Evolutionary conservation across 2,329 filamentous ascomycete genomes (phyloP), one percentile per base, ranked within the genome.

Genomic region (Exophiala oligosperma): DNA sequence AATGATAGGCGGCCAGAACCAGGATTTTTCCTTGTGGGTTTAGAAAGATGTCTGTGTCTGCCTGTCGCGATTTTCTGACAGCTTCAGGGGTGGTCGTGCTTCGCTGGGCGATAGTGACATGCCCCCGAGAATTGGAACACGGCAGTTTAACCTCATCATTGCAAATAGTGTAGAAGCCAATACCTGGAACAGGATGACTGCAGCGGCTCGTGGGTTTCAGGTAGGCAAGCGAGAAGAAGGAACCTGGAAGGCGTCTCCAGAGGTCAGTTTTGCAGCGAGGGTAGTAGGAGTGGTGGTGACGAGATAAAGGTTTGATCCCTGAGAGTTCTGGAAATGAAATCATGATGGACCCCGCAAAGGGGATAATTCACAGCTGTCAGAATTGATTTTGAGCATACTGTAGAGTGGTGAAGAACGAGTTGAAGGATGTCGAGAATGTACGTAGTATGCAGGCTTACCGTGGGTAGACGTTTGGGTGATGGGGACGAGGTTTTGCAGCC

Each of bases 41-140:
- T 41, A 40, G 37, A 49, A 41, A 35, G 32, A 35, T 35, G 32
- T 35, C 32, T 35, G 14, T 49, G 52, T 54, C 52, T 48, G 43
- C 17, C 41, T 54, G 52, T 54, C 52, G 43, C 21, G 26, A 41
- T 41, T 17, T 35, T 55, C 35, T 55, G 52, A 55, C 52, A 55
- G 52, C 23, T 48, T 48, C 46, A 48, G 46, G 46, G 46, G 46
- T 48, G 46, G 24, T 23, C 26, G 46, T 32, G 23, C 46, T 28
- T 48, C 28, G 40, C 21, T 43, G 40, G 40, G 26, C 46, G 24
- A 29, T 32, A 17, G 11, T 48, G 26, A 32, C 46, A 48, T n/a
- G 12, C 29, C 8, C 46, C 46, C 28, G 8, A 32, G 24, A 28
- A 29, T 9, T 6, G 32, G 11, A 35, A 35, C 32, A 17, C 23